Evolutionary conservation across 176 grass and related monocot species (phyloP), one percentile per base, ranked within the genome.

Genomic region (Coix lacrymajobi): DNA sequence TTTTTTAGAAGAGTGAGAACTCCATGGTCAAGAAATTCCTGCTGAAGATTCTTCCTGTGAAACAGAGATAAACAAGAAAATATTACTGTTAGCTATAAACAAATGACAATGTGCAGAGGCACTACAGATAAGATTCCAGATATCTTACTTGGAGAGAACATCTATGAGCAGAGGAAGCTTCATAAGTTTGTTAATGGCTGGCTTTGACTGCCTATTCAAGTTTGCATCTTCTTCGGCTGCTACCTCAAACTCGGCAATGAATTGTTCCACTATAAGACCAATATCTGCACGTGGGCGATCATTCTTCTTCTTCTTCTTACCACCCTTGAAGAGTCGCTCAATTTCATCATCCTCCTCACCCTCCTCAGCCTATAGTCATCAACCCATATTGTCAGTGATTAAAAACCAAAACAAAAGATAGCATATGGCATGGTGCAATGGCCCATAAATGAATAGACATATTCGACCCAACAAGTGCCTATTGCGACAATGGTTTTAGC

Each of bases 21-120:
- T 58, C 92, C 92, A 88, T 98, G 96, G 89, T 98, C 92, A 85
- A 98, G 89, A 73, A 98, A 98, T 86, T 98, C 96, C 87, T 98
- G 96, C 82, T 98, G 96, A 75, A 98, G 92, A 68, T 93, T 95
- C 44, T 95, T 98, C 85, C 96, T 98, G 87, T 69, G 68, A 83
- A 79, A 48, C n/a, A 71, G 38, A 86, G 52, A 83, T 63, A 56
- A 36, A 29, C 20, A 38, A 75, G 39, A 58, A 81, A 85, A 69
- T 69, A 37, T 77, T 38, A 82, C 22, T 37, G 22, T 24, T 66
- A 67, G 44, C n/a, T 62, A 65, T 31, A 67, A 37, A 60, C 14
- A 75, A 11, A 81, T 22, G 70, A 22, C 72, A 72, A 49, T 32
- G 36, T 7, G 0, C 36, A 82, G 16, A 46, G 22, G 11, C 8